Percentiles rank a stretch among this genome's conserved stretches.
Conservation (phyloP, 495 filamentous ascomycete species). For the Lentithecium fluviatile region DNA sequence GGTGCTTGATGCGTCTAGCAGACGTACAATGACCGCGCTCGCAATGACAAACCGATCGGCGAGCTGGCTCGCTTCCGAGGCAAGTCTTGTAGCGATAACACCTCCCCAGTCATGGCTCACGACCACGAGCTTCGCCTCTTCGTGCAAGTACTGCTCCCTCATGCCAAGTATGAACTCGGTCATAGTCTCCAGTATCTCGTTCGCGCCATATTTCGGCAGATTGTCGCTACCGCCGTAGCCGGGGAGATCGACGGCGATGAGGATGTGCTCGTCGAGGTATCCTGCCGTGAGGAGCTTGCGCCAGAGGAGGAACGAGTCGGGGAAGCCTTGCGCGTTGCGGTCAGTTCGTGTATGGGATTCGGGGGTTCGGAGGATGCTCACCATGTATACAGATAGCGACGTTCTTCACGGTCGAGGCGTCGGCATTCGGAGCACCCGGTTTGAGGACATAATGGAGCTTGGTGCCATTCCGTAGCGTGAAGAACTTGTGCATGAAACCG, state of each 20-base stretch:
- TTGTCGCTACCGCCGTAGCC: slow-evolving; percentile 56
- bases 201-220: slow-evolving; percentile 49
- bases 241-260: slow-evolving; percentile 57
- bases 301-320: slow-evolving; percentile 58
- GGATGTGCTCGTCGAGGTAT: slow-evolving; percentile 39
- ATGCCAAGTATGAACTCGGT: slow-evolving; percentile 52
- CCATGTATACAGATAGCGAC: slow-evolving; percentile 58
- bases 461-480: slow-evolving; percentile 49
- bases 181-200: slow-evolving; percentile 52
- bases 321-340: slow-evolving; percentile 44
- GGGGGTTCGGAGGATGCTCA: not conserved
- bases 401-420: slow-evolving; percentile 35
- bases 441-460: slow-evolving; percentile 54
- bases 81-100: slow-evolving; percentile 52
- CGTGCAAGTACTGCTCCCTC: slow-evolving; percentile 44
- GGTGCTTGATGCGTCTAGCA: not conserved
- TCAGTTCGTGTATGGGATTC: not conserved
- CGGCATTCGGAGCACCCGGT: not conserved
- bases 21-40: slow-evolving; percentile 52
- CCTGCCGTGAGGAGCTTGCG: slow-evolving; percentile 44
- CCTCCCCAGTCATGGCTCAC: slow-evolving; percentile 61
- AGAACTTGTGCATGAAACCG: slow-evolving; percentile 50
- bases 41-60: slow-evolving; percentile 55
- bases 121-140: slow-evolving; percentile 45
- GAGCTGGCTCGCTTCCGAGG: slow-evolving; percentile 54